A percentile compares a stretch with the other conserved stretches of the same genome.
These are phyloP conservation scores for Isoetes taiwanensis DNA, from an alignment of 75 land plant genomes.

Conservation along the genomic window DNA sequence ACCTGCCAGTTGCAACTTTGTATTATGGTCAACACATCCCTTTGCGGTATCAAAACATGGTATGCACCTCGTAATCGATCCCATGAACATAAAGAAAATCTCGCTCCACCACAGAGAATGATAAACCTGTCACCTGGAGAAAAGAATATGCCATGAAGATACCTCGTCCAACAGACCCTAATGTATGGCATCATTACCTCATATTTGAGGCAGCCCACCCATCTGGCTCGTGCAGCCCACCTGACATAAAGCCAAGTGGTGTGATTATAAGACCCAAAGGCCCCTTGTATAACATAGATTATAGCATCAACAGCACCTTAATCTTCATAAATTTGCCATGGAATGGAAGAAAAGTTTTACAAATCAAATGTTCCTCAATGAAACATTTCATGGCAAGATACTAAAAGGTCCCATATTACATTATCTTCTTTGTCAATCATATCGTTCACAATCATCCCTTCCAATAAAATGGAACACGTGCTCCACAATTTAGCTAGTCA, in stretches of 20 bases:
- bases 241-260: constrained; percentile 17
- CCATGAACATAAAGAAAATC: constrained; percentile 66
- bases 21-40: neutral
- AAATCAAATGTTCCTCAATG: no score
- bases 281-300: neutral
- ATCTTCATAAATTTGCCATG: no score
- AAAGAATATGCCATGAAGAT: neutral
- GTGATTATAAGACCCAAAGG: neutral
- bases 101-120: constrained; percentile 54
- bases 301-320: no score
- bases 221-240: constrained; percentile 74
- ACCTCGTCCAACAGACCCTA: neutral
- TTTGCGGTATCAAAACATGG: neutral
- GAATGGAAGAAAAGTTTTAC: no score
- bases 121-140: constrained; percentile 67
- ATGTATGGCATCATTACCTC: constrained; percentile 41
- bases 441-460: no score
- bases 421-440: no score
- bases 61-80: constrained; percentile 78
- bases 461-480: no score
- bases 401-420: no score
- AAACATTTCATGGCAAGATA: no score
- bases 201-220: constrained; percentile 79
- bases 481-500: no score
- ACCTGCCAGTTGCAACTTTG: constrained; percentile 31